phyloP scores from a whole-genome alignment of 306 rosid species.

The Rosa persica region DNA sequence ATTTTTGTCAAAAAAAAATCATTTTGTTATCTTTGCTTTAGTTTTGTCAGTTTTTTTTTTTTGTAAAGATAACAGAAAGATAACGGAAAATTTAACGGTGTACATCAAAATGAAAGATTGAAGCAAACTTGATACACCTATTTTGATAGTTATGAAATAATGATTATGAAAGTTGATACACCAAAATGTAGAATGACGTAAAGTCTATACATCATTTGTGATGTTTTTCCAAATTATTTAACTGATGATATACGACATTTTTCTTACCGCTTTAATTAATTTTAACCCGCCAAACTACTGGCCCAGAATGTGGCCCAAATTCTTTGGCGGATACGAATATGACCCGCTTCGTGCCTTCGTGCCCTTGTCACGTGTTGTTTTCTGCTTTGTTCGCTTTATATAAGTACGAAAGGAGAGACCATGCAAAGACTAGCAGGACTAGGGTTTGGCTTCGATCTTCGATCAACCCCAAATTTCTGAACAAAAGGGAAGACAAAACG shows the following conservation, averaged over 20 bases:
- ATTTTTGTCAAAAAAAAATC: no score
- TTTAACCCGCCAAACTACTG: neutral
- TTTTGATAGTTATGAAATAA: no score
- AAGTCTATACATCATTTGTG: no score
- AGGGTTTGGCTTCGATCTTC: neutral
- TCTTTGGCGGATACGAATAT: neutral
- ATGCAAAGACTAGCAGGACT: neutral
- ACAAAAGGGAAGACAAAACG: neutral
- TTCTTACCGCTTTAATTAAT: neutral
- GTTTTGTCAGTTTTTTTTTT: no score
- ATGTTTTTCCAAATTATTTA: no score
- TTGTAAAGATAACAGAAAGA: no score
- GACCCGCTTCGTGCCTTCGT: neutral
- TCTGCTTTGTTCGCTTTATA: neutral
- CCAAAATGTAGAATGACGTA: no score
- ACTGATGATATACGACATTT: neutral
- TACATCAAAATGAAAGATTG: no score
- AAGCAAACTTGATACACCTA: no score
- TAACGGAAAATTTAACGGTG: no score
- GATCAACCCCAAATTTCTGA: neutral
- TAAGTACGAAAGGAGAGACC: neutral
- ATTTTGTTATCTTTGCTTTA: no score
- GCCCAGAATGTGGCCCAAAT: constrained; percentile 4
- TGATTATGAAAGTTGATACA: no score
- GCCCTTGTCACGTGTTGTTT: neutral